phyloP scores from a whole-genome alignment of 169 alveolate species.

The Condylostoma magnum region DNA sequence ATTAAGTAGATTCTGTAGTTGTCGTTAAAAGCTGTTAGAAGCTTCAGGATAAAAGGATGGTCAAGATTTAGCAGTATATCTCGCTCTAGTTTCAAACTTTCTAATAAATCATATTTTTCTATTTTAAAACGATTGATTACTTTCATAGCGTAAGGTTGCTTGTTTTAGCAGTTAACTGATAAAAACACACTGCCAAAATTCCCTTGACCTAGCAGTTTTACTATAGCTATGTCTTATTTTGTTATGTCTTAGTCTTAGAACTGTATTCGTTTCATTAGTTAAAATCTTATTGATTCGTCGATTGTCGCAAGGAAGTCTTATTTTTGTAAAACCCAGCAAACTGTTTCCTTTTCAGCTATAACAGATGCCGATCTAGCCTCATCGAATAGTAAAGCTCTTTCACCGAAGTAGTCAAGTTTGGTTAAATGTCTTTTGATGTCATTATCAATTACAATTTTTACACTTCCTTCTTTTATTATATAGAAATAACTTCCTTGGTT shows the following conservation, averaged over 20 bases:
- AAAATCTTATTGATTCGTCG: background rate
- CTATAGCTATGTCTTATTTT: background rate
- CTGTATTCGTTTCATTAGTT: background rate
- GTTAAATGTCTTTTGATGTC: background rate
- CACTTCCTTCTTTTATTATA: background rate
- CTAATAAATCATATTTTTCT: background rate
- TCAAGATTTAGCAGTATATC: background rate
- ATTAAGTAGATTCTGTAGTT: conserved; percentile 47
- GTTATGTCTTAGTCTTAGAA: background rate
- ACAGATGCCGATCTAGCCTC: conserved; percentile 83
- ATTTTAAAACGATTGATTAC: background rate
- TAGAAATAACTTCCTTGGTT: background rate
- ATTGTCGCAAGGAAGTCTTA: too few species aligned
- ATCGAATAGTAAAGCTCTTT: conserved; percentile 76
- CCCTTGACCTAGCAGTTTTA: background rate
- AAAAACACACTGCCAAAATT: background rate
- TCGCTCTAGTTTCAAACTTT: background rate
- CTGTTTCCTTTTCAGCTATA: too few species aligned
- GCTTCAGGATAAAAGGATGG: conserved; percentile 52
- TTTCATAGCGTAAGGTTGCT: background rate
- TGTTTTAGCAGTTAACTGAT: background rate
- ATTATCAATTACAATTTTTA: conserved; percentile 8
- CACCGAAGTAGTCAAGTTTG: conserved; percentile 79
- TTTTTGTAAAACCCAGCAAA: too few species aligned
- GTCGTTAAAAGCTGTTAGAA: conserved; percentile 50